These are phyloP conservation scores for Leishmania major DNA, from an alignment of 208 protist genomes.

Conservation along the genomic window DNA sequence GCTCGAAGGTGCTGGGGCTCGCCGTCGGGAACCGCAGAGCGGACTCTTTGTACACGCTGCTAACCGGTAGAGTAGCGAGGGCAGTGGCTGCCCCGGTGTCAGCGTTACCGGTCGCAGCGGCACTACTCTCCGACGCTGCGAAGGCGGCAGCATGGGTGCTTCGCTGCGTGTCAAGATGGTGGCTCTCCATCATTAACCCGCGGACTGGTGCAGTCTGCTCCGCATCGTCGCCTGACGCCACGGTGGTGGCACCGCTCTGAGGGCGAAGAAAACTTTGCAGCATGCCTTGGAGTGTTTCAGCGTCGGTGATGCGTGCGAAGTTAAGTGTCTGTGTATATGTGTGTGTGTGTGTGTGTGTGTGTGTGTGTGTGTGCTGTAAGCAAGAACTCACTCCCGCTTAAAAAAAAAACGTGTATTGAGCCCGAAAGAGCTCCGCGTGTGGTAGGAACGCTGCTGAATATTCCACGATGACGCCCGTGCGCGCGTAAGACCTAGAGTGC, in stretches of 20 bases:
- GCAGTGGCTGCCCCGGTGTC: background rate
- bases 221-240: background rate
- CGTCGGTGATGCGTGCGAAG: background rate
- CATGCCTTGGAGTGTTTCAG: conserved; percentile 25
- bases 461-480: background rate
- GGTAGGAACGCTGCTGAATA: background rate
- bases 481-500: background rate
- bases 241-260: conserved; percentile 9
- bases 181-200: conserved; percentile 12
- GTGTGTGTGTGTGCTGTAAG: background rate
- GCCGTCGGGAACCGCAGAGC: conserved; percentile 79
- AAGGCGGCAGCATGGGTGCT: background rate
- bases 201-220: background rate
- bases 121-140: background rate
- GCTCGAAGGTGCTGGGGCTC: conserved; percentile 85
- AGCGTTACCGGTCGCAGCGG: background rate
- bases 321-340: no score
- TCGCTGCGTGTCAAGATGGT: conserved; percentile 5
- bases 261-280: conserved; percentile 65
- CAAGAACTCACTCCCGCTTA: background rate
- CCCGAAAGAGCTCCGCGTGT: background rate
- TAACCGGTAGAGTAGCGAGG: conserved; percentile 33
- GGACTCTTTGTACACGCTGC: conserved; percentile 87
- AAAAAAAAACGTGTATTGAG: background rate
- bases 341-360: background rate